These are phyloP conservation scores for Pseudogymnoascus sp. DNA, from an alignment of 2,329 filamentous ascomycete species.

Conservation along the genomic window DNA sequence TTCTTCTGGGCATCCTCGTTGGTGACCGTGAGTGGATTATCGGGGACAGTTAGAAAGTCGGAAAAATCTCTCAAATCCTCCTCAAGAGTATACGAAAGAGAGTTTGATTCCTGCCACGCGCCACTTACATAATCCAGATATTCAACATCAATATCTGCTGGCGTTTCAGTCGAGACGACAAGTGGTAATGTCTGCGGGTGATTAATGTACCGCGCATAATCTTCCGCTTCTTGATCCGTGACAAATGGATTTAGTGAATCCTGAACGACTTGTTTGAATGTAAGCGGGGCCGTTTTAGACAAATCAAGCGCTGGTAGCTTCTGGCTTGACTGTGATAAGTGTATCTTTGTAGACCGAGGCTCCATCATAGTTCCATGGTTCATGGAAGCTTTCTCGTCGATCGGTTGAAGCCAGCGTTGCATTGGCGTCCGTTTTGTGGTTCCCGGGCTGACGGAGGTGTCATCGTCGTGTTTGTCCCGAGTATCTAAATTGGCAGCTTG, in stretches of 20 bases:
- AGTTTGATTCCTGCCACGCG: conserved; percentile 47
- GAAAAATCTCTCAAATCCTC: conserved; percentile 65
- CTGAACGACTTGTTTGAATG: conserved; percentile 74
- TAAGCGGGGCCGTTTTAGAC: conserved; percentile 76
- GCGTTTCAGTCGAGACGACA: conserved; percentile 61
- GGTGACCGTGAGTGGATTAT: conserved; percentile 79
- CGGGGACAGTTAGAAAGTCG: conserved; percentile 66
- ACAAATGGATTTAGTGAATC: conserved; percentile 83
- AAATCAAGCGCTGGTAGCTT: conserved; percentile 62
- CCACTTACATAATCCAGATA: conserved; percentile 73
- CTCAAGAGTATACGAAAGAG: conserved; percentile 34
- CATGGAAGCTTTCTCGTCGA: conserved; percentile 26
- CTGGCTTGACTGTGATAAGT: conserved; percentile 30
- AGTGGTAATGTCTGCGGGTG: conserved; percentile 86
- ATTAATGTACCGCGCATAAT: conserved; percentile 81
- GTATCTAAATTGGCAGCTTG: conserved; percentile 63
- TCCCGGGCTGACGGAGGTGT: conserved; percentile 34
- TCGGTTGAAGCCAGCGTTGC: conserved; percentile 51
- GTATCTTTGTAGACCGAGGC: conserved; percentile 14
- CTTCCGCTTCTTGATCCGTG: conserved; percentile 64
- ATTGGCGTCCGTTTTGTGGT: conserved; percentile 43
- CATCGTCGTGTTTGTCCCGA: conserved; percentile 38
- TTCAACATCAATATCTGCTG: conserved; percentile 53
- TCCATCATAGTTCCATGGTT: conserved; percentile 52
- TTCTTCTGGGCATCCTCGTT: conserved; percentile 86